These are phyloP conservation scores for Lactifluus hygrophoroides DNA, from an alignment of 768 basidiomycete genomes.

Conservation along the genomic window DNA sequence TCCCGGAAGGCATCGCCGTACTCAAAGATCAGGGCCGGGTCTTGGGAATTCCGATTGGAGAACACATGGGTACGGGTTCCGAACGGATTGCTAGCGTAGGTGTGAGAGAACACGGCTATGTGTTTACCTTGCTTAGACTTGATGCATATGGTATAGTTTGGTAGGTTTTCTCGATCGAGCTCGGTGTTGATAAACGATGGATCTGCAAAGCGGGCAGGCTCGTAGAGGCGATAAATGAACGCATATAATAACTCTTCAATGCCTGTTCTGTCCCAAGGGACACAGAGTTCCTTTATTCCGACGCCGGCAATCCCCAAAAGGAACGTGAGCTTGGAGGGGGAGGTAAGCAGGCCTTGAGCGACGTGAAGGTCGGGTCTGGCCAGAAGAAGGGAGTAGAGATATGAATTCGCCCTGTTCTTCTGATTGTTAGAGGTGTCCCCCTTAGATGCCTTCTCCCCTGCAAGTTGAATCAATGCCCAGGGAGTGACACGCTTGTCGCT, in stretches of 20 bases:
- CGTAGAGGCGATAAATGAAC: conserved; percentile 1
- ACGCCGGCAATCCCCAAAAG: not conserved
- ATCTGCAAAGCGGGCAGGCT: not conserved
- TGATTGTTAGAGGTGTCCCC: not conserved
- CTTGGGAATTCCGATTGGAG: not conserved
- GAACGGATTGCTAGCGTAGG: not conserved
- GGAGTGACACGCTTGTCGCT: not conserved
- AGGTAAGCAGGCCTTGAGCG: conserved; percentile 1
- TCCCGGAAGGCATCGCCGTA: too few relatives aligned
- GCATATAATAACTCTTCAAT: not conserved
- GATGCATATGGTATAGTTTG: not conserved
- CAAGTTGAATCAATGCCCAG: not conserved
- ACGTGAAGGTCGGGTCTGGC: not conserved
- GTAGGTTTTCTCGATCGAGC: not conserved
- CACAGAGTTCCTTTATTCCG: not conserved
- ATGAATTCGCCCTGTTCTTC: not conserved
- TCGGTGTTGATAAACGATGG: not conserved
- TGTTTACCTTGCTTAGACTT: not conserved
- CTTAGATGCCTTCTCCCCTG: not conserved
- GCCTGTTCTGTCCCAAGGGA: not conserved
- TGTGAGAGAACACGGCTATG: not conserved
- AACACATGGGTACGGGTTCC: not conserved
- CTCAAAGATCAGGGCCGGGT: too few relatives aligned
- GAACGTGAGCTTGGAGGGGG: not conserved
- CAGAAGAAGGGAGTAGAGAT: not conserved